Base-by-base conservation (phyloP, 2,329 filamentous ascomycete species). In the Fusarium fujikuroi region DNA sequence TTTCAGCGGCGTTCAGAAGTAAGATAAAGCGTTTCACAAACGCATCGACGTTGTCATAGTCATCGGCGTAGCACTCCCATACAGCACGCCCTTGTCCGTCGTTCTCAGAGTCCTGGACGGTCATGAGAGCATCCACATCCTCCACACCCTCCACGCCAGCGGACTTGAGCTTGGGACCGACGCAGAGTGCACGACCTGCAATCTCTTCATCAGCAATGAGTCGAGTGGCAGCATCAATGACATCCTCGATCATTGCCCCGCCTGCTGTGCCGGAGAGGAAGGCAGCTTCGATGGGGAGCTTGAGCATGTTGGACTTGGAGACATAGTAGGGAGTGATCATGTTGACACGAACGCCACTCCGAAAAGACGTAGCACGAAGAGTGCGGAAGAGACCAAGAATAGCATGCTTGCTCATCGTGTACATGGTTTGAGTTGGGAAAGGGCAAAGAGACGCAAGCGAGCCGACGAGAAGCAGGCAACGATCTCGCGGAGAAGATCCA, bases 241-340 rank as follows among this genome's bases (percentile, higher is more conserved):
- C 91, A 76, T 92, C 89, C 37, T 85, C 85, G 42, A 86, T 79
- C 46, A 84, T 83, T 3, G 87, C 89, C 70, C 87, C 82, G 4
- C 84, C 87, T 2, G 80, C 78, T 18, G 75, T 75, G 19, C 91
- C 91, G 0, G 90, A 87, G 5, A 92, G 83, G 21, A 91, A 66
- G 5, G 86, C 68, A 34, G 87, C 83, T 23, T 84, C 89, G 3
- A 73, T 63, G 3, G 80, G 66, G 2, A 85, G 81, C 8, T 91
- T 78, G 49, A 93, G 74, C 80, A 83, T 83, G 72, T 78, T 85
- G n/a, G 89, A 88, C 19, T 89, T 91, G 74, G 90, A 87, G 75
- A 86, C 83, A 79, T 92, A 93, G 80, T 92, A 93, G 0, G 91
- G 91, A 65, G 86, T 87, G n/a, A 93, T 79, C 76, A 92, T 84